Base-by-base conservation (phyloP, 1,139 yeast species). In the Suhomyces ambrosiae region DNA sequence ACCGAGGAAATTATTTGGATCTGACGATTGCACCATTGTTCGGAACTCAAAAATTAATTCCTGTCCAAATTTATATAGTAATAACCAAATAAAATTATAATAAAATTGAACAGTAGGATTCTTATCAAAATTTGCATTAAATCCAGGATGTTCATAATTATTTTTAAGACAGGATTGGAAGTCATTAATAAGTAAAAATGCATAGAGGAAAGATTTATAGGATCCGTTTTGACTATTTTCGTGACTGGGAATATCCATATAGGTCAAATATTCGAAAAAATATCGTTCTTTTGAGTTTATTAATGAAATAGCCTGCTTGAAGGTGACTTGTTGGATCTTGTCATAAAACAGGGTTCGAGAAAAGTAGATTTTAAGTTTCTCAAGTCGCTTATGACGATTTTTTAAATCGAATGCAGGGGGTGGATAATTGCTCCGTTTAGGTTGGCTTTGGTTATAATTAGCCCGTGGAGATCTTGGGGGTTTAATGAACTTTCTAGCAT, bases 91-190 rank as follows among this genome's bases (percentile, higher is more conserved):
- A 28, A 54, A 51, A 38, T 58, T 58, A 19, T 35, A 32, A 23
- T 25, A 26, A 31, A 35, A 48, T 15, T 26, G 46, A 10, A 11
- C 36, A 12, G 17, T 28, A 11, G 32, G 33, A 24, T 38, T 34
- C 4, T 15, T 33, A 9, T 38, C 30, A 7, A 39, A 30, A 36
- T 62, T 62, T 9, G 61, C 43, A 40, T 63, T 64, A 33, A 57
- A 57, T 0, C 65, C 63, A 0, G 68, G 63, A 30, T 57, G 65
- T 3, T 46, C 36, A 13, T 57, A 48, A n/a, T 47, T 57, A 18
- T 46, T 33, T 7, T 12, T 13, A 7, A 41, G 18, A 27, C 39
- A 36, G 8, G 42, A 41, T 13, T 29, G 44, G 30, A 50, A 50
- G 30, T 64, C 68, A 15, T 53, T 47, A 9, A 61, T 39, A 40